phyloP scores from a whole-genome alignment of 2,329 filamentous ascomycete species.

The Beauveria brongniartii region DNA sequence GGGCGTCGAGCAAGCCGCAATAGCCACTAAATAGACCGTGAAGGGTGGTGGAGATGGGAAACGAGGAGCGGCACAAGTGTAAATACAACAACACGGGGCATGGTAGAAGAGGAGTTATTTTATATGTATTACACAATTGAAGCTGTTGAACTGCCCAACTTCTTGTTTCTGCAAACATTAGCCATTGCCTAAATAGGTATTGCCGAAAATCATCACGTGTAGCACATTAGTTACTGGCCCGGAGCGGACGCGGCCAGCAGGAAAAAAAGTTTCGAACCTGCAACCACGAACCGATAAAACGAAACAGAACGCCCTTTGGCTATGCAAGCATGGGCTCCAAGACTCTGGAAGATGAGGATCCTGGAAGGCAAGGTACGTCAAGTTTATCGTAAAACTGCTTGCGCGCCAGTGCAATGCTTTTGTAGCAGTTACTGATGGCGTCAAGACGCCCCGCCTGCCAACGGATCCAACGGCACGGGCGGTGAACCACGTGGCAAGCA shows the following conservation, averaged over 20 bases:
- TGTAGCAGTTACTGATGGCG: not conserved
- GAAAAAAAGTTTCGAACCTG: not conserved
- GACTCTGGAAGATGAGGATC: constrained; percentile 10
- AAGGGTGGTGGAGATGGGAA: not conserved
- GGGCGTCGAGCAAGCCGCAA: too few species aligned
- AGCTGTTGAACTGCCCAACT: not conserved
- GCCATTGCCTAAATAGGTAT: not conserved
- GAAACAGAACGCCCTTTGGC: not conserved
- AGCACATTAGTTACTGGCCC: not conserved
- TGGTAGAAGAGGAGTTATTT: too few species aligned
- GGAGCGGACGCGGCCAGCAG: not conserved
- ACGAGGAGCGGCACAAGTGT: too few species aligned
- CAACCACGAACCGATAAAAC: not conserved
- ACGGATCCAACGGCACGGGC: constrained; percentile 3
- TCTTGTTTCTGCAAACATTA: not conserved
- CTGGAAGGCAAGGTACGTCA: constrained; percentile 8
- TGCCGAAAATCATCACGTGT: not conserved
- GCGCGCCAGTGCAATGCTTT: too few species aligned
- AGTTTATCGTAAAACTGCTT: not conserved
- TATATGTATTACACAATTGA: too few species aligned
- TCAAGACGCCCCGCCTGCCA: constrained; percentile 7
- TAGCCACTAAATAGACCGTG: too few species aligned
- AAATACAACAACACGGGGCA: too few species aligned
- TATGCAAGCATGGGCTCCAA: constrained; percentile 13
- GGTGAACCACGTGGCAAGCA: constrained; percentile 10